Evolutionary conservation across 805 yeast genomes (phyloP), one percentile per base, ranked within the genome.

Genomic region (Ogataea wickerhamii): DNA sequence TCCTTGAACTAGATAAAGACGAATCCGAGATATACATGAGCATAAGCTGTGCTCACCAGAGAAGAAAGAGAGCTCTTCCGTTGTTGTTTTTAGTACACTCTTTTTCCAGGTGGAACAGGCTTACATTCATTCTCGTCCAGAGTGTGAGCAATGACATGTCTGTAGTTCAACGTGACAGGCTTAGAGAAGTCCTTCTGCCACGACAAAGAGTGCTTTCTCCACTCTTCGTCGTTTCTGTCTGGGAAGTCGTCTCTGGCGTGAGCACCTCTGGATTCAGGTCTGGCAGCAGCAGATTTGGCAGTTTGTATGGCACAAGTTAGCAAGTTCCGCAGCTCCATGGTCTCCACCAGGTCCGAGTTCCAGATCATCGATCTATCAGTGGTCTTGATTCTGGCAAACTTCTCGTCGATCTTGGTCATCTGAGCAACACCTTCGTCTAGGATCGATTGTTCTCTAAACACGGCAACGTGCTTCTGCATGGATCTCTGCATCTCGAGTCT

Each of bases 161-260:
- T 84, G 82, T 91, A 91, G 55, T 70, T 80, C 67, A 91, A 78
- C 40, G 63, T 69, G 37, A 87, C 87, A 37, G 74, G 73, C 31
- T 75, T 91, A 56, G 91, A 94, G 45, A 73, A 72, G 19, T 68
- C 63, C 41, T 66, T 58, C 74, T 93, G 98, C 88, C 93, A 91
- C 36, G 97, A 87, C 61, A 91, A 71, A 34, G 97, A 75, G 70
- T 91, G 98, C 73, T 91, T 93, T 91, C 87, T 87, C 98, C 98
- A 91, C 76, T 88, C 74, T 40, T 62, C 88, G 64, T 91, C 98
- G 62, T 91, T 96, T 79, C 98, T 87, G 47, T 79, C 81, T 58
- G 95, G 97, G 72, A 68, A 89, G 67, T 91, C 98, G 68, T 91
- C 98, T 74, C 98, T 84, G 43, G 98, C 97, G 62, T 91, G 98